phyloP scores from a whole-genome alignment of 345 rosid species.

The Hibiscus syriacus region DNA sequence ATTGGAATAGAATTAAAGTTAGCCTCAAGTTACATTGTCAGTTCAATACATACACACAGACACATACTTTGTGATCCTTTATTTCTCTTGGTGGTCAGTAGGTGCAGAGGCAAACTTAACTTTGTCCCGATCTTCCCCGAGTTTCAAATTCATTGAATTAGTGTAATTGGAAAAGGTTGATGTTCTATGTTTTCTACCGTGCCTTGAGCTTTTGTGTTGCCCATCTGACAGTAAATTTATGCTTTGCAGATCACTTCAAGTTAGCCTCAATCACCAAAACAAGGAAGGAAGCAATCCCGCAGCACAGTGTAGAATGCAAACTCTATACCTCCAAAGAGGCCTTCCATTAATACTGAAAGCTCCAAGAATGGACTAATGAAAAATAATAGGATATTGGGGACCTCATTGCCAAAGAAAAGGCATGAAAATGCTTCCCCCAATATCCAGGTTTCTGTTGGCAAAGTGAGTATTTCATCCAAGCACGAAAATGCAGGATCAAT shows the following conservation, averaged over 20 bases:
- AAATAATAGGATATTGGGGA: conserved; percentile 20
- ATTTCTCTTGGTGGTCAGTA: background rate
- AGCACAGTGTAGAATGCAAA: conserved; percentile 22
- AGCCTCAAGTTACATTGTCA: too few relatives aligned
- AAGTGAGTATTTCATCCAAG: background rate
- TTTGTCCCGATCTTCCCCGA: background rate
- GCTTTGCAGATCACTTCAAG: conserved; percentile 35
- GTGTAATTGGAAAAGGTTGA: background rate
- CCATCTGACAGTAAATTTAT: background rate
- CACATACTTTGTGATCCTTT: background rate
- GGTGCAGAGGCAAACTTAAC: background rate
- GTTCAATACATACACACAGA: background rate
- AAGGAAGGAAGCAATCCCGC: conserved; percentile 34
- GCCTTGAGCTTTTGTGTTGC: background rate
- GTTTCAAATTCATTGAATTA: background rate
- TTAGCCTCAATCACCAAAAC: conserved; percentile 42
- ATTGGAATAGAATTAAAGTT: conserved; percentile 6
- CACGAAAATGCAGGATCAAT: background rate
- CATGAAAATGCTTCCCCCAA: conserved; percentile 71
- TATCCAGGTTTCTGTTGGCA: conserved; percentile 23
- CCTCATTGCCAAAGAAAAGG: conserved; percentile 29
- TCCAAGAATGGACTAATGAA: conserved; percentile 28
- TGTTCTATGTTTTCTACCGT: background rate
- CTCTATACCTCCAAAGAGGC: conserved; percentile 28
- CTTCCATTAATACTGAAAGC: conserved; percentile 24